Evolutionary conservation across 805 yeast species (phyloP).

Genomic region (Huiozyma sinensis): DNA sequence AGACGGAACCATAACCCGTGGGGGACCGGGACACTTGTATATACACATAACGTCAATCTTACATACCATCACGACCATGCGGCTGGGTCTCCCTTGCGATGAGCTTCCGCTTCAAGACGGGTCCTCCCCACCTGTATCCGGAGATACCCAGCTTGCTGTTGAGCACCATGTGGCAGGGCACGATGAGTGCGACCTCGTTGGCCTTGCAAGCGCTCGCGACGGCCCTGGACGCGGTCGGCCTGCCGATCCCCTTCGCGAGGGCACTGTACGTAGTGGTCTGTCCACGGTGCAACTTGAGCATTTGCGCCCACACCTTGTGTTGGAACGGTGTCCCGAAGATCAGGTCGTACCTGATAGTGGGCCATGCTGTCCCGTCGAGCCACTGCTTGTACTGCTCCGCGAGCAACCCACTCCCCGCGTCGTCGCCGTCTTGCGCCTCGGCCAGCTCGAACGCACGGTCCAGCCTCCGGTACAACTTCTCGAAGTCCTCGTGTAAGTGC

Average conservation of each 20-base stretch:
- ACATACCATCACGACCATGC: background rate
- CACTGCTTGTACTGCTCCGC: background rate
- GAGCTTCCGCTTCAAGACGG: conserved; percentile 22
- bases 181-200: conserved; percentile 30
- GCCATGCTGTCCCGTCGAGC: background rate
- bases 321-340: conserved; percentile 34
- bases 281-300: conserved; percentile 25
- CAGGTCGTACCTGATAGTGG: conserved; percentile 13
- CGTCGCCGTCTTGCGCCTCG: conserved; percentile 5
- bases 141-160: conserved; percentile 25
- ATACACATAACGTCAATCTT: background rate
- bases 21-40: background rate
- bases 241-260: conserved; percentile 26
- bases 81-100: no score
- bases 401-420: background rate
- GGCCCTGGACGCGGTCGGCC: conserved; percentile 27
- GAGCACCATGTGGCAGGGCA: conserved; percentile 37
- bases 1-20: no score
- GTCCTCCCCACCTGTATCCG: conserved; percentile 33
- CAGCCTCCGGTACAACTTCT: background rate
- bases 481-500: conserved; percentile 1
- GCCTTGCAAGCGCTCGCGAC: conserved; percentile 34
- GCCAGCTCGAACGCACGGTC: background rate
- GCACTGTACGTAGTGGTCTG: conserved; percentile 25
- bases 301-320: conserved; percentile 30